phyloP scores from a whole-genome alignment of 371 early-diverging fungal genomes.

The Mucor circinelloides region DNA sequence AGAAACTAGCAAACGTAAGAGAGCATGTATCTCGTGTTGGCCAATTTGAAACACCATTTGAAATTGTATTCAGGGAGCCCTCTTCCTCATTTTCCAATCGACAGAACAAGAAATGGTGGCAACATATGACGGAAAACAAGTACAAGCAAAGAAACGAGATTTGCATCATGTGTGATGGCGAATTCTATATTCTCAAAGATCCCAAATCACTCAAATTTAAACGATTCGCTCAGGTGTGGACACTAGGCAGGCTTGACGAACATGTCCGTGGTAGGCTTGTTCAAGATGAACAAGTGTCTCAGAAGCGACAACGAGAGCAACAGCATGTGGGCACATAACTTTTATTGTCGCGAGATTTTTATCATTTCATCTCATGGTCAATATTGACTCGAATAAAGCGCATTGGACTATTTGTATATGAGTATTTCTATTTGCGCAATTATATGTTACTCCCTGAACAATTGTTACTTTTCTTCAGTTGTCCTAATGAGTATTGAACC shows the following conservation, averaged over 20 bases:
- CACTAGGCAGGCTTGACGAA: slow-evolving; percentile 46
- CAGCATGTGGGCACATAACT: not conserved
- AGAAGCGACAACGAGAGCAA: not conserved
- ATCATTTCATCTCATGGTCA: no score
- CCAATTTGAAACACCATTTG: slow-evolving; percentile 42
- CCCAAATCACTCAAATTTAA: slow-evolving; percentile 53
- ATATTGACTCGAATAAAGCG: no score
- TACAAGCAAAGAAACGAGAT: slow-evolving; percentile 41
- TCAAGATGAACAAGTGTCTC: slow-evolving; percentile 30
- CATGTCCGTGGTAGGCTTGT: slow-evolving; percentile 34
- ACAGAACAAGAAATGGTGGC: slow-evolving; percentile 4
- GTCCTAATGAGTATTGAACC: no score
- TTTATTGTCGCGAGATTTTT: not conserved
- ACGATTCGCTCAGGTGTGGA: slow-evolving; percentile 60
- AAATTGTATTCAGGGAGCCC: slow-evolving; percentile 23
- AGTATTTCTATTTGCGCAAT: no score
- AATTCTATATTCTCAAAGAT: slow-evolving; percentile 61
- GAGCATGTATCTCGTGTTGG: slow-evolving; percentile 47
- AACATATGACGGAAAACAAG: slow-evolving; percentile 3
- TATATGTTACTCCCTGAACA: no score
- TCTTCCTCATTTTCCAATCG: not conserved
- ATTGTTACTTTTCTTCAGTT: no score
- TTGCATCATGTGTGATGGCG: slow-evolving; percentile 70
- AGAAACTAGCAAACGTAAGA: slow-evolving; percentile 45
- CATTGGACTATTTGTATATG: no score